A percentile compares a stretch with the other conserved stretches of the same genome.
These are phyloP conservation scores for Pleurotus sapidus DNA, from an alignment of 768 basidiomycete species.

Conservation along the genomic window DNA sequence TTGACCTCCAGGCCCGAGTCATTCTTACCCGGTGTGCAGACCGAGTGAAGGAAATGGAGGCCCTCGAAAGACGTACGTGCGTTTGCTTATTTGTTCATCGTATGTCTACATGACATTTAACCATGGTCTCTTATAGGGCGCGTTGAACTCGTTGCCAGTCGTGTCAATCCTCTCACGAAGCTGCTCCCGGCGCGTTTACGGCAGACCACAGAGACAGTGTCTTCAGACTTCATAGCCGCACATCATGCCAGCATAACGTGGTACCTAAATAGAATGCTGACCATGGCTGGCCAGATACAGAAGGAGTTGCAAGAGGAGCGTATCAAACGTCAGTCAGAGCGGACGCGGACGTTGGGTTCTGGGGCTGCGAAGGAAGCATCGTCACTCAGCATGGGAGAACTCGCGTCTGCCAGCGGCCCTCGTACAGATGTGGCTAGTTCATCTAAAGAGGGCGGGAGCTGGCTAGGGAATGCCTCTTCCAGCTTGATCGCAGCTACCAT, in stretches of 20 bases:
- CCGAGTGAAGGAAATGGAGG: conserved; percentile 84
- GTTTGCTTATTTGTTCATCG: conserved; percentile 14
- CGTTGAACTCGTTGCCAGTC: conserved; percentile 60
- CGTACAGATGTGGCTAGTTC: conserved; percentile 20
- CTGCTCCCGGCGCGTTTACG: conserved; percentile 71
- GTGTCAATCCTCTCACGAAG: conserved; percentile 61
- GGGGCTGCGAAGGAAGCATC: conserved; percentile 62
- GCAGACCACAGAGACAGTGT: conserved; percentile 48
- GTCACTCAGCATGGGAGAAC: neutral
- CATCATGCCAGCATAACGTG: conserved; percentile 93
- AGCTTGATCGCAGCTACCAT: conserved; percentile 60
- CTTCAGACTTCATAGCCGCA: conserved; percentile 78
- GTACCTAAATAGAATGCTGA: conserved; percentile 81
- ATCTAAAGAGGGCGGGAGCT: conserved; percentile 35
- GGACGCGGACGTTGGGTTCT: conserved; percentile 79
- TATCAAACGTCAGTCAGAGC: conserved; percentile 82
- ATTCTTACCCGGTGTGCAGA: conserved; percentile 85
- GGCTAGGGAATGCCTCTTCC: conserved; percentile 60
- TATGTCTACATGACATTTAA: conserved; percentile 10
- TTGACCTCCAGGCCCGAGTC: conserved; percentile 88
- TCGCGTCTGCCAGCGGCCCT: conserved; percentile 34
- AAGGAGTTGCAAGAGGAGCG: conserved; percentile 94
- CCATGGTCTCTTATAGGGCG: conserved; percentile 45
- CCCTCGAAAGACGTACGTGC: conserved; percentile 74
- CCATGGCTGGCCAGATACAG: conserved; percentile 75